Base-by-base conservation (phyloP, 129 eudicot genomes). In the Sambucus nigra region DNA sequence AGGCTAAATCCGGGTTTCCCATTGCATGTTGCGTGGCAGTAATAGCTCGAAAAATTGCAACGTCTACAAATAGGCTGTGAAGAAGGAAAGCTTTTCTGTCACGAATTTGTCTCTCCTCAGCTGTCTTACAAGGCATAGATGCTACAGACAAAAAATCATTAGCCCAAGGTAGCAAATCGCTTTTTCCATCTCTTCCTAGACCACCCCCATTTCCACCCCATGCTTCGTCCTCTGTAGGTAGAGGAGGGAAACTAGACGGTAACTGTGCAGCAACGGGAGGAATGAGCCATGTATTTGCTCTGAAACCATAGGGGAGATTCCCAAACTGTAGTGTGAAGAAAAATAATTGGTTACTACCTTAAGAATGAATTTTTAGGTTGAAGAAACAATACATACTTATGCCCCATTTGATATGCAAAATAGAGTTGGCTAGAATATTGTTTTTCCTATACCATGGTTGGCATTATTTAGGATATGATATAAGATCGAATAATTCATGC, bases 121-220 rank as follows among this genome's bases (percentile, higher is more conserved):
- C 73, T 29, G 96, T 92, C 69, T 82, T 83, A 73, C 99, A 92
- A 46, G 96, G 75, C 99, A 92, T 92, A 52, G 96, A 83, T 21
- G 96, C 91, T 53, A 92, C 80, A 77, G 59, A 75, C 14, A 23
- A 51, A 66, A 92, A 79, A 33, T 92, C 96, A 67, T 72, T 73
- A 26, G 96, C 92, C 87, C 85, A 92, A 58, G 99, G 94, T 62
- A 86, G 66, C 57, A 80, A 26, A 80, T 92, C 92, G 48, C 77
- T 76, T 83, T 77, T 77, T 5, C 87, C 96, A 64, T 86, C 96
- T 76, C 91, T 77, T 71, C 99, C 94, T 18, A 81, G 72, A 55
- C 99, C 99, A 26, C 99, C 99, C 46, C 99, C 99, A 69, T 86
- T 77, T 49, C 94, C 99, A 57, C 99, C 99, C 99, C 99, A 92